Evolutionary conservation across 129 eudicot species (phyloP), one percentile per base, ranked within the genome.

Genomic region (Flaveria brownii): DNA sequence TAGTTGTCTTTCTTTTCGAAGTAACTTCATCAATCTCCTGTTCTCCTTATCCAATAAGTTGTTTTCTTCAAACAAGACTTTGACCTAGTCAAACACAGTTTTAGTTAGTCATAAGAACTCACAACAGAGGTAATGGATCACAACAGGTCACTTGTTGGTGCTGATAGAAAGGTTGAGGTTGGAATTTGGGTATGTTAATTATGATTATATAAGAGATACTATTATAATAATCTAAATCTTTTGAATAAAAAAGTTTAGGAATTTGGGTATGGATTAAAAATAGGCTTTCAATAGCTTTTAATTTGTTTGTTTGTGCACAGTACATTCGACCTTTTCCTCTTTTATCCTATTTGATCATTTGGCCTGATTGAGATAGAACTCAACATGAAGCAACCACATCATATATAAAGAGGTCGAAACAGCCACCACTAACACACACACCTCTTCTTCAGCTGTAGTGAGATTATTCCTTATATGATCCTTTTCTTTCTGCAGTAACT

Each of bases 361-460:
- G 59, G 17, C 59, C 59, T 22, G 9, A 16, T 52, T n/a, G 23
- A 4, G 59, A 23, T 60, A 23, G 14, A 62, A 62, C 17, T 28
- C 10, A 62, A 61, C 43, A 61, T 61, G 68, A 61, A 26, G 43
- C 18, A 2, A 62, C 45, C 45, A 6, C 43, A 9, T 62, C 11
- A 26, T 25, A 28, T 5, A 26, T 28, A 62, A 28, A 62, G 1
- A 3, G 68, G 68, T 14, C 43, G 3, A 28, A 30, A 14, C 28
- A 2, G 61, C 26, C 62, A 20, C 26, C 61, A 17, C 59, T n/a
- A 4, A 60, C 16, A 41, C 83, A 64, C 49, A 64, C 49, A 93
- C 98, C 96, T 90, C 98, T 36, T 85, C 93, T 79, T 93, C 98
- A 3, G 98, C 97, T 80, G 56, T 84, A 33, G 74, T 65, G 59